A percentile compares a stretch with the other conserved stretches of the same genome.
Evolutionary conservation across 192 early-diverging fungal genomes (phyloP).

Genomic region (Coemansia umbellata): DNA sequence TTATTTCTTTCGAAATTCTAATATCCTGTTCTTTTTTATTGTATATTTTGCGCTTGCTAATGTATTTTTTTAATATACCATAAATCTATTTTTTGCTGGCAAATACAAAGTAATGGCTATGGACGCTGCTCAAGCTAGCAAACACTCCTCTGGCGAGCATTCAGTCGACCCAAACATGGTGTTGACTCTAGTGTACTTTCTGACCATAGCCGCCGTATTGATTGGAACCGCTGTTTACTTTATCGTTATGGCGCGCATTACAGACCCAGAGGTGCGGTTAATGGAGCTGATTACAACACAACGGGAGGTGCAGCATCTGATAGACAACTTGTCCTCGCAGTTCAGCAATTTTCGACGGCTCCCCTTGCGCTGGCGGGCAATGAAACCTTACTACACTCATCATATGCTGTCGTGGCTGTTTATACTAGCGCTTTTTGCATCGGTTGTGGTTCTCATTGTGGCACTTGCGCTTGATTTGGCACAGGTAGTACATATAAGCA

Average conservation of each 20-base stretch:
- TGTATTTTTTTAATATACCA: not conserved
- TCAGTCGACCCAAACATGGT: slow-evolving; percentile 46
- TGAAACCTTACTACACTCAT: slow-evolving; percentile 51
- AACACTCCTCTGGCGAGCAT: not conserved
- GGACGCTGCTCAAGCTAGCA: too few species aligned
- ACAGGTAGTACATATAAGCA: slow-evolving; percentile 38
- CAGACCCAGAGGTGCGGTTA: slow-evolving; percentile 53
- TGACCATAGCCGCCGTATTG: slow-evolving; percentile 47
- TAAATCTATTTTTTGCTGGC: not conserved
- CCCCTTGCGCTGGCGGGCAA: slow-evolving; percentile 48
- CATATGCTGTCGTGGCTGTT: slow-evolving; percentile 51
- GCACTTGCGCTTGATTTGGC: slow-evolving; percentile 26
- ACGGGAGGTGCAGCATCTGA: slow-evolving; percentile 56
- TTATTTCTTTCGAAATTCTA: not conserved
- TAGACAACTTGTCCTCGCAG: slow-evolving; percentile 56
- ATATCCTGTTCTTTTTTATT: not conserved
- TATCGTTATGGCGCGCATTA: slow-evolving; percentile 49
- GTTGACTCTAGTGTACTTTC: slow-evolving; percentile 52
- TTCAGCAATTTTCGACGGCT: slow-evolving; percentile 49
- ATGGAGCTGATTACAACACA: slow-evolving; percentile 57
- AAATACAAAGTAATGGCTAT: not conserved
- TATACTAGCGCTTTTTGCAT: slow-evolving; percentile 29
- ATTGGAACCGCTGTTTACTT: slow-evolving; percentile 53
- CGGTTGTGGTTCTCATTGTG: slow-evolving; percentile 27
- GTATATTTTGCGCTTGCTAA: not conserved